Evolutionary conservation across 495 filamentous ascomycete genomes (phyloP).

Genomic region (Aspergillus leporis): DNA sequence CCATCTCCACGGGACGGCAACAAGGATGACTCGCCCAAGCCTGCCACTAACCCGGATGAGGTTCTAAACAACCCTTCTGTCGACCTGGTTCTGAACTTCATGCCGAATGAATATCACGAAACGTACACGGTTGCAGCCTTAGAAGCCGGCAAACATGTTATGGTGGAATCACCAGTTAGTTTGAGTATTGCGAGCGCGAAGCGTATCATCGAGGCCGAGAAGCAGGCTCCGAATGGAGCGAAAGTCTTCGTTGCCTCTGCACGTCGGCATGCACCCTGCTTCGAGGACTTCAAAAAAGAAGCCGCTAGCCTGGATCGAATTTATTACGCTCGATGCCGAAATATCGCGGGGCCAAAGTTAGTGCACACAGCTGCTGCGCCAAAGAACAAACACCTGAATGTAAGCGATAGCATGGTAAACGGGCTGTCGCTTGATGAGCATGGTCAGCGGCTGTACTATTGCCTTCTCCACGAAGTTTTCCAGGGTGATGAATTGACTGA

Average conservation of each 20-base stretch:
- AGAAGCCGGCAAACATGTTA: slow-evolving; percentile 50
- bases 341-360: slow-evolving; percentile 49
- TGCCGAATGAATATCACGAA: slow-evolving; percentile 53
- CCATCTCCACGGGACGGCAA: not conserved
- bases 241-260: slow-evolving; percentile 57
- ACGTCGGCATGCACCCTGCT: slow-evolving; percentile 54
- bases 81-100: slow-evolving; percentile 53
- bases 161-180: slow-evolving; percentile 57
- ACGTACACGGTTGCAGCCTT: slow-evolving; percentile 50
- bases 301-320: slow-evolving; percentile 47
- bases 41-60: slow-evolving; percentile 11
- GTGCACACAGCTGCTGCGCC: slow-evolving; percentile 26
- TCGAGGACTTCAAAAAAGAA: slow-evolving; percentile 48
- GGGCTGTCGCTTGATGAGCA: not conserved
- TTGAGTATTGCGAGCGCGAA: slow-evolving; percentile 40
- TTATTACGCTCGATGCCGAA: slow-evolving; percentile 52
- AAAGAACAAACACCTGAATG: slow-evolving; percentile 15
- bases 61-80: slow-evolving; percentile 30
- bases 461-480: slow-evolving; percentile 34
- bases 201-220: slow-evolving; percentile 42
- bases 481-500: slow-evolving; percentile 31
- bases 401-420: not conserved
- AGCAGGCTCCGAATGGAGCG: slow-evolving; percentile 22
- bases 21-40: slow-evolving; percentile 16
- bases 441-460: slow-evolving; percentile 10